A percentile compares a stretch with the other conserved stretches of the same genome.
Conservation (phyloP, 768 basidiomycete species). For the Inosperma sp. region DNA sequence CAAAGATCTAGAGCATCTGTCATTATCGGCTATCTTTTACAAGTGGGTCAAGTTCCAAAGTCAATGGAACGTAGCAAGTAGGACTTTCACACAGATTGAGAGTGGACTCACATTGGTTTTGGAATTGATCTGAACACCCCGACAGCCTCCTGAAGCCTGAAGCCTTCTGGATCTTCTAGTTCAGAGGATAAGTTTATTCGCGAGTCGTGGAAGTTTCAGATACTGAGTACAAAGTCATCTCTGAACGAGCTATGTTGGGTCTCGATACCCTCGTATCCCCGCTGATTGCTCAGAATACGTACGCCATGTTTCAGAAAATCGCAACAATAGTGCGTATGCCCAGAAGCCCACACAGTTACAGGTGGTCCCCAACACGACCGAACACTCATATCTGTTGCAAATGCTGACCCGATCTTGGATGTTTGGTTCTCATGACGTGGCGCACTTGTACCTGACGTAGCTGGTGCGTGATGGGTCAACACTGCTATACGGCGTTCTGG, state of each 20-base stretch:
- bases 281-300: constrained; percentile 34
- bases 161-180: too few species aligned
- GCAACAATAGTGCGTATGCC: constrained; percentile 39
- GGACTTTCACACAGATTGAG: too few species aligned
- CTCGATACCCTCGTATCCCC: constrained; percentile 20
- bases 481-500: constrained; percentile 29
- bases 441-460: constrained; percentile 29
- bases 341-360: constrained; percentile 36
- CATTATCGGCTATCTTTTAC: too few species aligned
- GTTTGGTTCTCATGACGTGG: constrained; percentile 24
- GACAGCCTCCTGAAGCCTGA: too few species aligned
- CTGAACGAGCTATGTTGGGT: neutral
- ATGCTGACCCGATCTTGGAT: constrained; percentile 20
- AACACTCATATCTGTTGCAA: constrained; percentile 29
- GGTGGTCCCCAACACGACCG: constrained; percentile 24
- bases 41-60: too few species aligned
- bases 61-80: too few species aligned
- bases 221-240: constrained; percentile 1
- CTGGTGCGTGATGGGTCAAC: constrained; percentile 41
- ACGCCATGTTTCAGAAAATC: constrained; percentile 32
- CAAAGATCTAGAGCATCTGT: too few species aligned
- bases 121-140: too few species aligned
- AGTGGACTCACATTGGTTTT: too few species aligned
- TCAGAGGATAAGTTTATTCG: too few species aligned
- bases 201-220: too few species aligned